phyloP scores from a whole-genome alignment of 495 filamentous ascomycete species.

The Xylaria cubensis region DNA sequence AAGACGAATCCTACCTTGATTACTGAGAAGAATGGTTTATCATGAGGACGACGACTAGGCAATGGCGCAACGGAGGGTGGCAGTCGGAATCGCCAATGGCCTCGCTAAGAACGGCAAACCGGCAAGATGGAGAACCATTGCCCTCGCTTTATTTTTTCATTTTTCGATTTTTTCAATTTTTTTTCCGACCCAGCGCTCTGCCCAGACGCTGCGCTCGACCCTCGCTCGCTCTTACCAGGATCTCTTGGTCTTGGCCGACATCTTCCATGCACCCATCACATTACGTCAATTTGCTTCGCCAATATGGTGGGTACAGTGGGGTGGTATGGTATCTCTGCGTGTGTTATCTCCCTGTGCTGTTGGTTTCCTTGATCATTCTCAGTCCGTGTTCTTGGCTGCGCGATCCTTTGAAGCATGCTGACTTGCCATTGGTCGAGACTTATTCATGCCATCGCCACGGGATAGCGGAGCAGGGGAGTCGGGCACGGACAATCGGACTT shows the following conservation, averaged over 20 bases:
- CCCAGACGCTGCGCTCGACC: neutral
- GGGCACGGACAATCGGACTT: conserved; percentile 8
- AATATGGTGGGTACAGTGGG: conserved; percentile 9
- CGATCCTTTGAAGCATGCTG: neutral
- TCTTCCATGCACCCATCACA: conserved; percentile 18
- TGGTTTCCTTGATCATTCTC: neutral
- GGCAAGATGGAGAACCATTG: conserved; percentile 21
- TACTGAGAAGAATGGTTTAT: conserved; percentile 1
- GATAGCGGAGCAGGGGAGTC: conserved; percentile 5
- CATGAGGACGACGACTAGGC: neutral
- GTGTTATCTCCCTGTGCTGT: neutral
- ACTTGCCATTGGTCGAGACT: neutral
- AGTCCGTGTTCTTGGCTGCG: neutral
- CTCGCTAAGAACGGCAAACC: conserved; percentile 24
- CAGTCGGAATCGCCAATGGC: conserved; percentile 29
- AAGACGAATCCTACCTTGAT: neutral
- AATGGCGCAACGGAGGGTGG: conserved; percentile 4
- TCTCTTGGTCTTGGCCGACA: conserved; percentile 11
- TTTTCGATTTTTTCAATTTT: no score
- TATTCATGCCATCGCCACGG: conserved; percentile 17
- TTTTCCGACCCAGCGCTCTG: no score
- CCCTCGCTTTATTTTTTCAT: neutral
- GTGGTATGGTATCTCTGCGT: neutral
- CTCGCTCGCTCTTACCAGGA: neutral
- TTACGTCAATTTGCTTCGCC: conserved; percentile 28